Evolutionary conservation across 2,329 filamentous ascomycete genomes (phyloP).

Genomic region (Dendryphion nanum): DNA sequence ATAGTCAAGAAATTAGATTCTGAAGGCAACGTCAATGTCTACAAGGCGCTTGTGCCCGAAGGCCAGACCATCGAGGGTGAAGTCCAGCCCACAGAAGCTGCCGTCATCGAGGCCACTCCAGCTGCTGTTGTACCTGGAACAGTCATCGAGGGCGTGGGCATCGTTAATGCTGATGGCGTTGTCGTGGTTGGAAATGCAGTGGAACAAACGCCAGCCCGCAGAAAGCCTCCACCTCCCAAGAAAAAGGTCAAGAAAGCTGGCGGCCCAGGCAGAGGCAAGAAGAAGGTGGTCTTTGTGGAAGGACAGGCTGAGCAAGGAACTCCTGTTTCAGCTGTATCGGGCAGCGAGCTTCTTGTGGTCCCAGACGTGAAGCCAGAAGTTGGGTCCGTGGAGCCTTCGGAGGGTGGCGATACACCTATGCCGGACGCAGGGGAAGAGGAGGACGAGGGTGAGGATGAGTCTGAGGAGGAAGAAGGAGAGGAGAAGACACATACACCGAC

Average conservation of each 20-base stretch:
- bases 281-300: conserved; percentile 62
- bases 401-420: conserved; percentile 39
- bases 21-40: conserved; percentile 75
- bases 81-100: conserved; percentile 60
- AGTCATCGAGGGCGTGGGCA: conserved; percentile 58
- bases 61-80: conserved; percentile 81
- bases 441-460: conserved; percentile 48
- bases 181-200: conserved; percentile 51
- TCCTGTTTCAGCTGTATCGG: conserved; percentile 10
- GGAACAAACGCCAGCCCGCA: conserved; percentile 53
- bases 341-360: conserved; percentile 23
- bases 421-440: conserved; percentile 44
- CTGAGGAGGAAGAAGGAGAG: conserved; percentile 46
- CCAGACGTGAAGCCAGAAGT: conserved; percentile 39
- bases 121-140: conserved; percentile 57
- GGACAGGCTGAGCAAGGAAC: conserved; percentile 40
- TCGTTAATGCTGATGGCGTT: conserved; percentile 61
- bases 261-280: conserved; percentile 76
- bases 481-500: conserved; percentile 48
- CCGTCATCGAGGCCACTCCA: conserved; percentile 44
- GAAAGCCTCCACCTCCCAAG: conserved; percentile 73
- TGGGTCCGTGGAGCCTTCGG: conserved; percentile 37
- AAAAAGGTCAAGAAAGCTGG: conserved; percentile 67
- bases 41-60: conserved; percentile 78
- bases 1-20: conserved; percentile 77